These are phyloP conservation scores for Diplodia intermedia DNA, from an alignment of 2,329 filamentous ascomycete genomes.

Conservation along the genomic window DNA sequence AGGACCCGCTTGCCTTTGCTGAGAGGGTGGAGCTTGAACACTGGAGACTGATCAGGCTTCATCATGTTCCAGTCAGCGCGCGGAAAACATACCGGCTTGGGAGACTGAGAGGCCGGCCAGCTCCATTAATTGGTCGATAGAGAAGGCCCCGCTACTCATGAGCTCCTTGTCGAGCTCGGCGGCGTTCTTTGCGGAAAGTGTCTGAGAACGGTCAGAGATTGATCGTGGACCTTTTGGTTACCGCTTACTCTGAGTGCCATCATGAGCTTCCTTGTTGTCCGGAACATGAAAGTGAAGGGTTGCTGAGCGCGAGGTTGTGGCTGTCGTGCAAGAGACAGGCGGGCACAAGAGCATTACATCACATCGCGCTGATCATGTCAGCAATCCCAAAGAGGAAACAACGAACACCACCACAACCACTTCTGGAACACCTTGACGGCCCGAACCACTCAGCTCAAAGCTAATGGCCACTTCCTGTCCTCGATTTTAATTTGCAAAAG, in stretches of 20 bases:
- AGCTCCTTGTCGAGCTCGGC: conserved; percentile 90
- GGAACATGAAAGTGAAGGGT: neutral
- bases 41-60: conserved; percentile 53
- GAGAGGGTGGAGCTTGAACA: conserved; percentile 83
- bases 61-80: too few relatives aligned
- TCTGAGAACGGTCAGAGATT: conserved; percentile 59
- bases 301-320: neutral
- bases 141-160: conserved; percentile 88
- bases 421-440: neutral
- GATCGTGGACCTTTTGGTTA: neutral
- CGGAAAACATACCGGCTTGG: conserved; percentile 71
- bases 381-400: conserved; percentile 3
- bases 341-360: conserved; percentile 42
- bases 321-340: conserved; percentile 7
- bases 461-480: neutral
- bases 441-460: neutral
- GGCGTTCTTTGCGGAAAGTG: conserved; percentile 84
- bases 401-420: conserved; percentile 7
- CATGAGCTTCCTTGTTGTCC: conserved; percentile 17
- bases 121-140: conserved; percentile 96
- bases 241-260: conserved; percentile 41
- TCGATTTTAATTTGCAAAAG: neutral
- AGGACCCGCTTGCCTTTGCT: conserved; percentile 75
- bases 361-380: conserved; percentile 35
- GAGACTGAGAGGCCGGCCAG: conserved; percentile 91